A percentile compares a stretch with the other conserved stretches of the same genome.
These are phyloP conservation scores for Solanum rostratum DNA, from an alignment of 257 asterid species.

Conservation along the genomic window DNA sequence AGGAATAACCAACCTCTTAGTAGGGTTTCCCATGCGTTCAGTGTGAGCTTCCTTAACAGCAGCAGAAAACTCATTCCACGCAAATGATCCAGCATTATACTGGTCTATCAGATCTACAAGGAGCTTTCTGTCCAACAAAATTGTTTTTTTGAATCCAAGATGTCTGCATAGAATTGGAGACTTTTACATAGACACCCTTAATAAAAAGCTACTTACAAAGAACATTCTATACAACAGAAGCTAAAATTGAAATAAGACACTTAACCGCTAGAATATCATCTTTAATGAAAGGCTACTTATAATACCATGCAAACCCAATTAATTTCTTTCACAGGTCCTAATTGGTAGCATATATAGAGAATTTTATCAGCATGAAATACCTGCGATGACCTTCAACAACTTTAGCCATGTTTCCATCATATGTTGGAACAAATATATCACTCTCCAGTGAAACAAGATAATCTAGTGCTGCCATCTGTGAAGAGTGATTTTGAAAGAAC, in stretches of 20 bases:
- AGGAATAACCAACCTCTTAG: slow-evolving; percentile 52
- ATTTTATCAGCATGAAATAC: slow-evolving; percentile 16
- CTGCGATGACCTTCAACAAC: slow-evolving; percentile 99
- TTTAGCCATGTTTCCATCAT: slow-evolving; percentile 98
- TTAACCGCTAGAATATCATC: not conserved
- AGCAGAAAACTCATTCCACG: slow-evolving; percentile 82
- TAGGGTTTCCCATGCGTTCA: slow-evolving; percentile 82
- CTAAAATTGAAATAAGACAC: not conserved
- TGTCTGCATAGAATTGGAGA: slow-evolving; percentile 33
- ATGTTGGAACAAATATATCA: slow-evolving; percentile 88
- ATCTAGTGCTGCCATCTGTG: slow-evolving; percentile 98
- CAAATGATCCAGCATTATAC: slow-evolving; percentile 41
- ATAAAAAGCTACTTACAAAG: not conserved
- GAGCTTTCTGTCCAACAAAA: slow-evolving; percentile 60
- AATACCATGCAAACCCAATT: not conserved
- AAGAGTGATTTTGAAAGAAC: slow-evolving; percentile 86
- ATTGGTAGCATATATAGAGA: not conserved
- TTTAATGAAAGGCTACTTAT: not conserved
- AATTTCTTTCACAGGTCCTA: not conserved
- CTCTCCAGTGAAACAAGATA: slow-evolving; percentile 95
- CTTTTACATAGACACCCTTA: not conserved
- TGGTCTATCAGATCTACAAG: slow-evolving; percentile 67
- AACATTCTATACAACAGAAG: not conserved
- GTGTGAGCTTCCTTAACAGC: slow-evolving; percentile 65
- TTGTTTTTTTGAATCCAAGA: slow-evolving; percentile 79